phyloP scores from a whole-genome alignment of 2,329 filamentous ascomycete genomes.

The Hypoxylon sp. region DNA sequence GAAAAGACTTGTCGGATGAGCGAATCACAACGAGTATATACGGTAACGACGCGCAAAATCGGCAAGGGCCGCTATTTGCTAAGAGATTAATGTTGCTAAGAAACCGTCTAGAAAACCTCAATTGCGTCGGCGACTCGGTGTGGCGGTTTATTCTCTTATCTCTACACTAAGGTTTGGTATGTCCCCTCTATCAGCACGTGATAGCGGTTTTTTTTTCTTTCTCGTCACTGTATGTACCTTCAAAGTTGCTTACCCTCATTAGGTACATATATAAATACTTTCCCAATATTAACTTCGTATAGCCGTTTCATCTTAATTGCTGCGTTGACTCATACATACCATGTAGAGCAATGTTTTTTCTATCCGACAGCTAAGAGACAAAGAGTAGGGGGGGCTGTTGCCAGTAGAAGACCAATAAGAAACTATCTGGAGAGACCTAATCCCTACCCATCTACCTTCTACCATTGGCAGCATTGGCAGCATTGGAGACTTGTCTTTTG shows the following conservation, averaged over 20 bases:
- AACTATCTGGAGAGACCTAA: no score
- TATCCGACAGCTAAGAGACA: no score
- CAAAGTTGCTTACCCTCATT: not conserved
- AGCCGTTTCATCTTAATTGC: not conserved
- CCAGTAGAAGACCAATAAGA: no score
- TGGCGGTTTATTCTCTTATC: slow-evolving; percentile 37
- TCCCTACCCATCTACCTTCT: no score
- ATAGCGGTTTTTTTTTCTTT: slow-evolving; percentile 15
- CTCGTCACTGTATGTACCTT: not conserved
- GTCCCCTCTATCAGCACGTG: slow-evolving; percentile 44
- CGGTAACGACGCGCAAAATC: slow-evolving; percentile 27
- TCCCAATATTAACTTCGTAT: not conserved
- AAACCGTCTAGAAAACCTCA: slow-evolving; percentile 33
- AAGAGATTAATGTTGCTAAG: slow-evolving; percentile 13
- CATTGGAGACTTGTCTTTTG: no score
- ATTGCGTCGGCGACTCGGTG: slow-evolving; percentile 38
- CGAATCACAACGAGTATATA: slow-evolving; percentile 28
- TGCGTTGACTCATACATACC: not conserved
- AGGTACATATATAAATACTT: not conserved
- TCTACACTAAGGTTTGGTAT: slow-evolving; percentile 14
- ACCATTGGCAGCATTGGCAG: no score
- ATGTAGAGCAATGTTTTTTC: no score
- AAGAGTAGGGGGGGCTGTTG: no score
- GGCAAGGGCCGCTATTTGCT: slow-evolving; percentile 23
- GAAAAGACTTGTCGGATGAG: slow-evolving; percentile 3